Evolutionary conservation across 371 early-diverging fungal genomes (phyloP).

Genomic region (Mortierella sp.): DNA sequence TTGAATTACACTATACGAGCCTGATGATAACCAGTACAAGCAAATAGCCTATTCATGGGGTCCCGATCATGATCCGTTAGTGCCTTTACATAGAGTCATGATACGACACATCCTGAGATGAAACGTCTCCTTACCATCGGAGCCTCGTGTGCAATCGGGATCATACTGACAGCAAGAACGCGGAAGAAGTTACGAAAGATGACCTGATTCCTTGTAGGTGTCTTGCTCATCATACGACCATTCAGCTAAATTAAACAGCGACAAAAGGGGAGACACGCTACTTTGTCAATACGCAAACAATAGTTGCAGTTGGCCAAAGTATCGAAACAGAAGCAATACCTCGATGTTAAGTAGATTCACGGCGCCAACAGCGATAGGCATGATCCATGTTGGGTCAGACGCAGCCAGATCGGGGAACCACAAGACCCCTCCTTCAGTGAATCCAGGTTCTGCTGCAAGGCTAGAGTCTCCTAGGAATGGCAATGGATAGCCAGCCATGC

Average conservation of each 20-base stretch:
- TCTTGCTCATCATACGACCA: constrained; percentile 58
- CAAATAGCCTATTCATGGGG: constrained; percentile 58
- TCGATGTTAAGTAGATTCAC: constrained; percentile 76
- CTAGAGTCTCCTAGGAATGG: constrained; percentile 61
- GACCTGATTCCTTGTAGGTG: constrained; percentile 59
- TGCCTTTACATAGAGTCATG: neutral
- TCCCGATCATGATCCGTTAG: neutral
- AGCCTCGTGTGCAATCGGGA: constrained; percentile 76
- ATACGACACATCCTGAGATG: neutral
- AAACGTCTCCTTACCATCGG: constrained; percentile 64
- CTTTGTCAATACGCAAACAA: too few relatives aligned
- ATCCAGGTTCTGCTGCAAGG: constrained; percentile 57
- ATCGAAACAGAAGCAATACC: constrained; percentile 53
- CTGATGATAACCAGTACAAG: constrained; percentile 72
- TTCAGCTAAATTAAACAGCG: constrained; percentile 55
- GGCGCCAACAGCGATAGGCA: constrained; percentile 76
- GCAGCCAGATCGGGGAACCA: constrained; percentile 79
- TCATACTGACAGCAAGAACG: constrained; percentile 66
- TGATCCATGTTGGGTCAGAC: constrained; percentile 76
- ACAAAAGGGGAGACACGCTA: neutral
- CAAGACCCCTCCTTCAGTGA: constrained; percentile 70
- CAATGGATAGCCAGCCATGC: constrained; percentile 71
- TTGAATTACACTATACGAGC: constrained; percentile 68
- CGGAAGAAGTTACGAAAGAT: constrained; percentile 66
- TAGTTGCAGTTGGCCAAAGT: too few relatives aligned